These are phyloP conservation scores for Hirschioporus abietinus DNA, from an alignment of 768 basidiomycete species.

Conservation along the genomic window DNA sequence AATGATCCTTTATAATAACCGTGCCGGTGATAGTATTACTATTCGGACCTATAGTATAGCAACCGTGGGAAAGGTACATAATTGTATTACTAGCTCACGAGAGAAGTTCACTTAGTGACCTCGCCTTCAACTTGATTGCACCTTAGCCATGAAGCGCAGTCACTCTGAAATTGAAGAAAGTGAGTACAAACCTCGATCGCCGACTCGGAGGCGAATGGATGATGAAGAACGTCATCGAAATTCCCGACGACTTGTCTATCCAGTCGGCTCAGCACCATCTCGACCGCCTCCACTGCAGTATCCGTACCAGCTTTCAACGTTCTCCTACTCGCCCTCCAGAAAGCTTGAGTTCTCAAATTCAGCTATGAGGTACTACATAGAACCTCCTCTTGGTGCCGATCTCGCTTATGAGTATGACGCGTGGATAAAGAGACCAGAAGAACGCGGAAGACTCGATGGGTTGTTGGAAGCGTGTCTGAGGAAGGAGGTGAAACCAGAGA, in stretches of 20 bases:
- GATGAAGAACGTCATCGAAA: background rate
- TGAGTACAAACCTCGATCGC: background rate
- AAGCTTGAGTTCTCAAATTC: constrained; percentile 61
- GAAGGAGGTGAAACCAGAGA: constrained; percentile 31
- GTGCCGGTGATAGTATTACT: background rate
- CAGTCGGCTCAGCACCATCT: background rate
- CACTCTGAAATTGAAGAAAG: background rate
- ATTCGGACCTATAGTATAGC: background rate
- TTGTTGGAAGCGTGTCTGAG: constrained; percentile 55
- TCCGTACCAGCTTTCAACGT: constrained; percentile 62
- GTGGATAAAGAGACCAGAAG: constrained; percentile 65
- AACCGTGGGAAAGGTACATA: background rate
- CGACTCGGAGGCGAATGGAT: background rate
- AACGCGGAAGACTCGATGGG: constrained; percentile 60
- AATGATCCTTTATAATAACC: background rate
- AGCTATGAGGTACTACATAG: constrained; percentile 64
- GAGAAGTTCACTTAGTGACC: background rate
- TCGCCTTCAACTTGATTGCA: background rate
- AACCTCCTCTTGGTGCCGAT: constrained; percentile 61
- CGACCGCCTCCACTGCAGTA: constrained; percentile 52
- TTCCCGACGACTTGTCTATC: background rate
- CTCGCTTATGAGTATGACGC: constrained; percentile 67
- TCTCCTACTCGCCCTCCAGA: constrained; percentile 59
- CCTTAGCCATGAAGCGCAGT: background rate
- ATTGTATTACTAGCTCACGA: background rate